These are phyloP conservation scores for Scutellaria minor DNA, from an alignment of 257 asterid genomes.

Conservation along the genomic window DNA sequence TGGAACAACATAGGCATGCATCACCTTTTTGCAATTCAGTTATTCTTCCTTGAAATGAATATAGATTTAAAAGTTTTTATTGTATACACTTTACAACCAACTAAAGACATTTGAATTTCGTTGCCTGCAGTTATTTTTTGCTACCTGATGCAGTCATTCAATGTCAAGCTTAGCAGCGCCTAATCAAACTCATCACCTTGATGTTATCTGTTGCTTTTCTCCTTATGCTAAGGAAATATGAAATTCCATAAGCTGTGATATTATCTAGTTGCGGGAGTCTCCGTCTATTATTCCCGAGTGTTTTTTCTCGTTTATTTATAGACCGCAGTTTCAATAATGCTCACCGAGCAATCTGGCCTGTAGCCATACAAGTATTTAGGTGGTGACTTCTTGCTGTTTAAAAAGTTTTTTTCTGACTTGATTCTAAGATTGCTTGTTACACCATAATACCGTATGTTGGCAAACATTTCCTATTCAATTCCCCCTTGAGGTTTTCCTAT, in stretches of 20 bases:
- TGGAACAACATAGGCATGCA: too few species aligned
- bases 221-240: conserved; percentile 19
- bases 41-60: too few species aligned
- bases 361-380: conserved; percentile 4
- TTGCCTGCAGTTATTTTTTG: conserved; percentile 38
- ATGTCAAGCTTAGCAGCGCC: conserved; percentile 25
- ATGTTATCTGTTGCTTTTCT: conserved; percentile 13
- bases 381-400: neutral
- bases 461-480: too few species aligned
- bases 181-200: conserved; percentile 8
- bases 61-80: too few species aligned
- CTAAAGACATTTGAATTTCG: conserved; percentile 1
- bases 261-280: conserved; percentile 29
- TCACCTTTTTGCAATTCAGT: too few species aligned
- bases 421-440: neutral
- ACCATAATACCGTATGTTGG: neutral
- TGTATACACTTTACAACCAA: conserved; percentile 18
- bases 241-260: conserved; percentile 25
- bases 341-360: neutral
- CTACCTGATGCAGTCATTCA: neutral
- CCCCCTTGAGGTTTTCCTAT: neutral
- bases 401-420: neutral
- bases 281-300: conserved; percentile 20
- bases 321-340: conserved; percentile 28
- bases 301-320: neutral